phyloP scores from a whole-genome alignment of 2,329 filamentous ascomycete genomes.

The Scleromitrula shiraiana region DNA sequence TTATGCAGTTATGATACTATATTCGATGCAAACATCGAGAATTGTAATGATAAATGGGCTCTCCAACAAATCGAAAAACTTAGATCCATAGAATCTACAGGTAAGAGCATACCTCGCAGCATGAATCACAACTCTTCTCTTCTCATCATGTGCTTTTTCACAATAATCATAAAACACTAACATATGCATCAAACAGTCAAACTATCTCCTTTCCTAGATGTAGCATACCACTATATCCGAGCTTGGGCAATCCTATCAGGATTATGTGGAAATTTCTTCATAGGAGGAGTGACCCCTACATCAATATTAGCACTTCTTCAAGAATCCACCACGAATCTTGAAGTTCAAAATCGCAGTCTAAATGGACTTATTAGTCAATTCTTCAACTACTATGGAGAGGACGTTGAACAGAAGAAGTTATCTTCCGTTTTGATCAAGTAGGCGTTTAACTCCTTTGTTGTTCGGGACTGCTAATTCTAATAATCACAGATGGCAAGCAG shows the following conservation, averaged over 20 bases:
- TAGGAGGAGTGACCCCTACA: background rate
- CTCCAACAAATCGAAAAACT: background rate
- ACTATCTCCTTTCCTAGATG: background rate
- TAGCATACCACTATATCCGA: constrained; percentile 9
- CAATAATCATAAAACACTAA: background rate
- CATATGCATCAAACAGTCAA: background rate
- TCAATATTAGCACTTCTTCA: background rate
- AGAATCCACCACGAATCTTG: background rate
- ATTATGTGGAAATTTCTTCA: background rate
- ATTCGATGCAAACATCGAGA: background rate
- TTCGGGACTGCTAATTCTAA: background rate
- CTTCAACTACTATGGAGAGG: background rate
- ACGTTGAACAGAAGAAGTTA: background rate
- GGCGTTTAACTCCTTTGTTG: background rate
- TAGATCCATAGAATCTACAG: background rate
- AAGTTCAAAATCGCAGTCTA: background rate
- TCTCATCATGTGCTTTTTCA: background rate
- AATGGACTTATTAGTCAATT: background rate
- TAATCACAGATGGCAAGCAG: no score
- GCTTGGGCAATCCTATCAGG: constrained; percentile 9
- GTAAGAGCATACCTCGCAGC: background rate
- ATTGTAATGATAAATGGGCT: background rate
- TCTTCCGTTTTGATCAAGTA: background rate
- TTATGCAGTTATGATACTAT: background rate
- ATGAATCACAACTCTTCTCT: background rate